These are phyloP conservation scores for Beta vulgaris DNA, from an alignment of 148 eudicot species.

Conservation along the genomic window DNA sequence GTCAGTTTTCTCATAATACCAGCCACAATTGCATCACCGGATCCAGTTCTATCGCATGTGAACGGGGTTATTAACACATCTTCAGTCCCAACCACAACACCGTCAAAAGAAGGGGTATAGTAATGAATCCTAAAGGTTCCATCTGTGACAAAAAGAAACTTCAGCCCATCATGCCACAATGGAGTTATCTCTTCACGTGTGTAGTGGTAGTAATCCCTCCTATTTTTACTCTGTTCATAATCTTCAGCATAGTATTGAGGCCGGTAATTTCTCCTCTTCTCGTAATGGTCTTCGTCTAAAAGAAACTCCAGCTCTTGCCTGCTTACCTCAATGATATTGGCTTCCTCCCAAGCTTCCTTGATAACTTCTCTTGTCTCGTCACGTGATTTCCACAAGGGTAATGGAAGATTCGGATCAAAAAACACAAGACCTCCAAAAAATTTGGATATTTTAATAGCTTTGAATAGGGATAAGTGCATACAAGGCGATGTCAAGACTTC, in stretches of 20 bases:
- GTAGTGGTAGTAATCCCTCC: conserved; percentile 76
- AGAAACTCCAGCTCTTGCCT: conserved; percentile 83
- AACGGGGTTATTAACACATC: conserved; percentile 90
- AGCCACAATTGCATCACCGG: conserved; percentile 96
- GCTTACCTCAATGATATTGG: conserved; percentile 72
- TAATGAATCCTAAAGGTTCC: conserved; percentile 88
- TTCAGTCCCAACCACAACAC: conserved; percentile 85
- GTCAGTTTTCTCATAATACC: conserved; percentile 83
- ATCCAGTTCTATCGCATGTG: conserved; percentile 88
- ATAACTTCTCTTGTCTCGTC: conserved; percentile 66
- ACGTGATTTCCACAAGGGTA: conserved; percentile 83
- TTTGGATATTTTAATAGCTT: conserved; percentile 70
- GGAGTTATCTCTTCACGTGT: conserved; percentile 77
- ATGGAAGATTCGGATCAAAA: conserved; percentile 76
- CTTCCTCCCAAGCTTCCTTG: conserved; percentile 76
- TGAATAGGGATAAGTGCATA: conserved; percentile 65
- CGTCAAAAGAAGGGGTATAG: conserved; percentile 68
- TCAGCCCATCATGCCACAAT: conserved; percentile 75
- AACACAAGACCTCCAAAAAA: conserved; percentile 74
- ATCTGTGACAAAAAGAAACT: conserved; percentile 82
- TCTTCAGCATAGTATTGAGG: conserved; percentile 77
- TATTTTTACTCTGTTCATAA: conserved; percentile 53
- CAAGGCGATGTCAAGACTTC: conserved; percentile 63
- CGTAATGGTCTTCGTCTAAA: conserved; percentile 69
- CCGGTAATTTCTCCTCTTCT: conserved; percentile 57